Conservation (phyloP, 2,329 filamentous ascomycete genomes). For the Clonostachys byssicola region DNA sequence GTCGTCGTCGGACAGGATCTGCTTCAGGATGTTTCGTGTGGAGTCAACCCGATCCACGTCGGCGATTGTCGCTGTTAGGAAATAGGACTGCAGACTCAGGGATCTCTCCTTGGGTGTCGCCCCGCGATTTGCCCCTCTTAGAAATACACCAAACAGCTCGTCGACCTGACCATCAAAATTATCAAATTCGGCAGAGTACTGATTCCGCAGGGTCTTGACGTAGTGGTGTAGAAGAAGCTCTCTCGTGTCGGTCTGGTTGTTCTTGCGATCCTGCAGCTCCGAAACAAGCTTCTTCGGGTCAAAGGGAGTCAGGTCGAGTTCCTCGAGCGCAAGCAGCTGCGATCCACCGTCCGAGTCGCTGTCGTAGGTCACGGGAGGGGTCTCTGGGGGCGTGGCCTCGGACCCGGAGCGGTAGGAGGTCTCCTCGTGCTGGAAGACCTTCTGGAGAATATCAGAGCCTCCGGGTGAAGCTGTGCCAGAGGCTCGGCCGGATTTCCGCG, state of each 20-base stretch:
- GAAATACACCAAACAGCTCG: slow-evolving; percentile 59
- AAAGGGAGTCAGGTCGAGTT: slow-evolving; percentile 42
- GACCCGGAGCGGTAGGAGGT: slow-evolving; percentile 24
- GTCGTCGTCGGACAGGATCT: slow-evolving; percentile 46
- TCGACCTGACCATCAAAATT: slow-evolving; percentile 52
- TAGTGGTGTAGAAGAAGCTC: slow-evolving; percentile 38
- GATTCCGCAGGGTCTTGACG: slow-evolving; percentile 48
- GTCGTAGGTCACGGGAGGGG: slow-evolving; percentile 19
- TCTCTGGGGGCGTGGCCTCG: slow-evolving; percentile 2
- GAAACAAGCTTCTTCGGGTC: slow-evolving; percentile 59
- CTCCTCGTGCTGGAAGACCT: slow-evolving; percentile 19
- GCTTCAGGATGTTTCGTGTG: slow-evolving; percentile 19
- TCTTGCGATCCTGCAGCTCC: slow-evolving; percentile 71
- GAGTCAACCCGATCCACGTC: slow-evolving; percentile 34
- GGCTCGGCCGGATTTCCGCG: slow-evolving; percentile 52
- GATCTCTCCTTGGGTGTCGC: slow-evolving; percentile 65
- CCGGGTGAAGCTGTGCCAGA: slow-evolving; percentile 54
- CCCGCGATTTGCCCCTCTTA: slow-evolving; percentile 67
- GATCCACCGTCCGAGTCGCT: slow-evolving; percentile 13
- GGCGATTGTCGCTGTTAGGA: slow-evolving; percentile 62
- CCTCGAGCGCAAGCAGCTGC: slow-evolving; percentile 17
- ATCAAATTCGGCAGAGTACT: slow-evolving; percentile 24
- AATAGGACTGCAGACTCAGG: slow-evolving; percentile 67
- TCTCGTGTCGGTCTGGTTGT: slow-evolving; percentile 67
- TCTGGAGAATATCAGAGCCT: slow-evolving; percentile 30